Conservation (phyloP, 1,139 yeast species). For the Candida sp. region DNA sequence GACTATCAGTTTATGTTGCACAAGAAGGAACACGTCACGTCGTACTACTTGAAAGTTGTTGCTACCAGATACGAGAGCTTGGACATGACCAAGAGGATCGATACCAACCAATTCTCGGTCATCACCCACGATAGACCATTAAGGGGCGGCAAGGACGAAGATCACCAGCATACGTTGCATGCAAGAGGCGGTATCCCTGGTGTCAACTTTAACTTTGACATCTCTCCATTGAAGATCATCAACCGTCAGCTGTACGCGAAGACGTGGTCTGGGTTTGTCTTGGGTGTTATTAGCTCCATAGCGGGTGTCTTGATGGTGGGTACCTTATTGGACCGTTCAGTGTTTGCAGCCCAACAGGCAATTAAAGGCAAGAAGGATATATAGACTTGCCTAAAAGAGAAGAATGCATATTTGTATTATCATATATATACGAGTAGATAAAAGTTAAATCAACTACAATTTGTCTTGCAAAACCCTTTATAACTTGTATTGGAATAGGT, state of each 20-base stretch:
- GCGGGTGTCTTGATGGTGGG: conserved; percentile 97
- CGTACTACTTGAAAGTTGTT: conserved; percentile 88
- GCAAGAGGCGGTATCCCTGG: conserved; percentile 93
- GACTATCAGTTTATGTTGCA: conserved; percentile 45
- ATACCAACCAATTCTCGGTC: conserved; percentile 92
- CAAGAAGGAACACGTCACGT: conserved; percentile 65
- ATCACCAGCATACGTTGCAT: conserved; percentile 88
- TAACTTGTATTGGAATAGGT: neutral
- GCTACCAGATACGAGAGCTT: conserved; percentile 84
- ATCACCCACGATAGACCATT: conserved; percentile 89
- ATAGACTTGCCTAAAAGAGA: conserved; percentile 16
- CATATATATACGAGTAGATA: neutral
- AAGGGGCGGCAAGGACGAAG: conserved; percentile 86
- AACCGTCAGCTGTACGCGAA: conserved; percentile 80
- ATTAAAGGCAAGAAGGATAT: conserved; percentile 71
- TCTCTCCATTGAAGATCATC: conserved; percentile 91
- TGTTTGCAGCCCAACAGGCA: conserved; percentile 88
- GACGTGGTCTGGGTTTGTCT: conserved; percentile 84
- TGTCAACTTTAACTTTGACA: conserved; percentile 84
- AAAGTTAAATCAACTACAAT: no score
- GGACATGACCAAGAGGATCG: conserved; percentile 51
- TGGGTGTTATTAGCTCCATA: conserved; percentile 85
- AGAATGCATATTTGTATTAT: neutral
- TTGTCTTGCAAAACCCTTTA: neutral
- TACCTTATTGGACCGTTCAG: conserved; percentile 83